Evolutionary conservation across 1,139 yeast species (phyloP), one percentile per base, ranked within the genome.

Genomic region (Yamadazyma triangularis): DNA sequence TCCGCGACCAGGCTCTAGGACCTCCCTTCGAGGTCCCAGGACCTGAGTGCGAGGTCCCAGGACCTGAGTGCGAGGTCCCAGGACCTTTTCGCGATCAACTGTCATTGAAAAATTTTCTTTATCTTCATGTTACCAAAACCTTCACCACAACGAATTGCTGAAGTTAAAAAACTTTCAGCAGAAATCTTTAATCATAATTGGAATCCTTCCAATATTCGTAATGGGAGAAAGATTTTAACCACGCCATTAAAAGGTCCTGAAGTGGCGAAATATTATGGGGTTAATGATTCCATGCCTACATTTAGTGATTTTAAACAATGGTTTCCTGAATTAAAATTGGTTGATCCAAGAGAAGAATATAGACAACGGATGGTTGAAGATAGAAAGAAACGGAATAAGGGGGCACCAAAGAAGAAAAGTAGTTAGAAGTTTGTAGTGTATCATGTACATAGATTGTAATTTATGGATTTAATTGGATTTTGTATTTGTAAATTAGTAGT

Each of bases 361-460:
- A 70, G 91, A 55, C 49, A 77, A 41, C 70, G 70, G 40, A 77
- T 79, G 73, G 76, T 79, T 25, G 75, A 68, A 34, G 77, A 76
- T 40, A 70, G 86, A 58, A 82, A 79, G 70, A 80, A 83, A 73
- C 82, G 94, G 75, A 89, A 87, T 55, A 87, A 87, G 60, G 94
- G 95, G 56, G 93, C 95, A 13, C 96, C 95, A 45, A 77, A 82
- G 67, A 87, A 87, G 70, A 77, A 75, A 59, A 41, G 47, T 27
- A 34, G 32, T 27, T 36, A n/a, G n/a, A n/a, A n/a, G n/a, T n/a
- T n/a, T n/a, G n/a, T n/a, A n/a, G n/a, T n/a, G n/a, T n/a, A n/a
- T n/a, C n/a, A n/a, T n/a, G n/a, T n/a, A n/a, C n/a, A n/a, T n/a
- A n/a, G n/a, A n/a, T n/a, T n/a, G n/a, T n/a, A n/a, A n/a, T n/a